These are phyloP conservation scores for Candida neerlandica DNA, from an alignment of 1,139 yeast species.

Conservation along the genomic window DNA sequence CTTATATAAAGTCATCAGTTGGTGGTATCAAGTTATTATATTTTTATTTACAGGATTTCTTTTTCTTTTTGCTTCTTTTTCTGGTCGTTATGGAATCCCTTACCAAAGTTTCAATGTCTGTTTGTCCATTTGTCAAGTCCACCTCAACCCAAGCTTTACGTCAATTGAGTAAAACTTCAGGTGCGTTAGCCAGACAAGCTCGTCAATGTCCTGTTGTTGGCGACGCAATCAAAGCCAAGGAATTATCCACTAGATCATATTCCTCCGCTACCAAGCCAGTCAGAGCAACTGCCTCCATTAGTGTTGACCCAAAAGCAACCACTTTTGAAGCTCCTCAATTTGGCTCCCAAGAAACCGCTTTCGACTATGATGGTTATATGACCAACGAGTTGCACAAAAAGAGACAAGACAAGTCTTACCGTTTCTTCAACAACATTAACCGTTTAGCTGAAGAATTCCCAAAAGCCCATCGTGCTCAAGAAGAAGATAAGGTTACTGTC, in stretches of 20 bases:
- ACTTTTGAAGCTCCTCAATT: constrained; percentile 30
- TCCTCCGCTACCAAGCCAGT: constrained; percentile 59
- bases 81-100: constrained; percentile 66
- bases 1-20: constrained; percentile 2
- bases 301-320: constrained; percentile 20
- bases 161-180: constrained; percentile 43
- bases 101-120: constrained; percentile 73
- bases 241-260: constrained; percentile 41
- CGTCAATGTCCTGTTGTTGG: constrained; percentile 87
- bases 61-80: not conserved
- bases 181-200: constrained; percentile 64
- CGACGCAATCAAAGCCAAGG: constrained; percentile 57
- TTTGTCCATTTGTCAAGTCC: constrained; percentile 85
- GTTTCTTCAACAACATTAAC: constrained; percentile 95
- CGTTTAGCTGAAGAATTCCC: constrained; percentile 95
- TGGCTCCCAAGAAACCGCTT: constrained; percentile 47
- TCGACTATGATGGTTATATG: constrained; percentile 69
- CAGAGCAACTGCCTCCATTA: constrained; percentile 48
- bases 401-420: constrained; percentile 86
- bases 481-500: constrained; percentile 86
- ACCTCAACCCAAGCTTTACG: constrained; percentile 65
- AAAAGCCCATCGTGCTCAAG: constrained; percentile 76
- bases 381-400: constrained; percentile 67
- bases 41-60: not conserved
- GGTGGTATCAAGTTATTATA: not conserved